Conservation (phyloP, 352 stramenopile genomes). For the Blastocystis sp. region DNA sequence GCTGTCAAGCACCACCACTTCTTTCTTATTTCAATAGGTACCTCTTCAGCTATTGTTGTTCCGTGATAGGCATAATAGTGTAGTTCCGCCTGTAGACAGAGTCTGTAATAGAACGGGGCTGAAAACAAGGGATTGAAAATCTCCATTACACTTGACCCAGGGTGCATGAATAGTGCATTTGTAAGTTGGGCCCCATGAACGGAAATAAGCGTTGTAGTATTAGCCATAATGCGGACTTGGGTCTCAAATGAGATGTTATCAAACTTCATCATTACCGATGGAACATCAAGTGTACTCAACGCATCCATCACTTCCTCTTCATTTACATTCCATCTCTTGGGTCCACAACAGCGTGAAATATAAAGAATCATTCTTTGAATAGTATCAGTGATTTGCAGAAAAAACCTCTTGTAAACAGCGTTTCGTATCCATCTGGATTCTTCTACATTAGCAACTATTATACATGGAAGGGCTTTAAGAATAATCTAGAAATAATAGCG, state of each 20-base stretch:
- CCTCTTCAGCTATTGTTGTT: no score
- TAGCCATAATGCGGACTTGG: not conserved
- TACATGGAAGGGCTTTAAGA: not conserved
- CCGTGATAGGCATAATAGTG: no score
- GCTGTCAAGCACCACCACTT: no score
- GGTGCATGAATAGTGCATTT: conserved; percentile 14
- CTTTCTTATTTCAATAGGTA: no score
- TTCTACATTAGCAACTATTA: not conserved
- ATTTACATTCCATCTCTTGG: not conserved
- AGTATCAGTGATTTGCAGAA: not conserved
- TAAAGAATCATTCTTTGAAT: not conserved
- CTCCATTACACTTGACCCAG: conserved; percentile 9
- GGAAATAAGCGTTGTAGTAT: not conserved
- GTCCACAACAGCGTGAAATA: not conserved
- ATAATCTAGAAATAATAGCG: not conserved
- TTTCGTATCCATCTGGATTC: not conserved
- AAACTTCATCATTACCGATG: not conserved
- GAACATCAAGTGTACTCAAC: not conserved
- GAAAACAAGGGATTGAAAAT: conserved; percentile 3
- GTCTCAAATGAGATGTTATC: not conserved
- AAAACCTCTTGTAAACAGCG: not conserved
- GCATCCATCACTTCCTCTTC: not conserved
- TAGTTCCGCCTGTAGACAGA: not conserved
- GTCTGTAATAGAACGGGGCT: not conserved
- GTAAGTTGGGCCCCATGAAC: conserved; percentile 1